Conservation (phyloP, 2,329 filamentous ascomycete genomes). For the Sporothrix brunneoviolacea region DNA sequence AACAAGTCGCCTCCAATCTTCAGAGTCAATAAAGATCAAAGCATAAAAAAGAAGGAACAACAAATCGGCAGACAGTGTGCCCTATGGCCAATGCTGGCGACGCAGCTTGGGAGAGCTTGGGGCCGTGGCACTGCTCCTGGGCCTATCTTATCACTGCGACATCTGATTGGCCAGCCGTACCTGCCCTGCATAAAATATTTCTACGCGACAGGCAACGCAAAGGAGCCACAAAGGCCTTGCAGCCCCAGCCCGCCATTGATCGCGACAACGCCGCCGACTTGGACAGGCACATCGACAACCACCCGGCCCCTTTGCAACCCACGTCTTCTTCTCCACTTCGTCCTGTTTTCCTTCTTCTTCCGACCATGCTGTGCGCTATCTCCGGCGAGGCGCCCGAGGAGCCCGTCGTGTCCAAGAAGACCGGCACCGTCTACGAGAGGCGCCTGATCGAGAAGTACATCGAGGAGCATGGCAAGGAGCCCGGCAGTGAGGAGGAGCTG, state of each 20-base stretch:
- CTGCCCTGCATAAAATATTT: slow-evolving; percentile 15
- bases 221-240: too few relatives aligned
- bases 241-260: too few relatives aligned
- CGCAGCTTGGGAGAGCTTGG: background rate
- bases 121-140: too few relatives aligned
- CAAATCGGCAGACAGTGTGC: background rate
- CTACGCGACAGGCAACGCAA: slow-evolving; percentile 1
- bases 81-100: too few relatives aligned
- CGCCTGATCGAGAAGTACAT: slow-evolving; percentile 93
- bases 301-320: too few relatives aligned
- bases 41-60: background rate
- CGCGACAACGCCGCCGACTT: too few relatives aligned
- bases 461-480: slow-evolving; percentile 82
- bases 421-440: slow-evolving; percentile 89
- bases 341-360: background rate
- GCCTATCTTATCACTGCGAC: slow-evolving; percentile 14
- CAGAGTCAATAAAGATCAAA: background rate
- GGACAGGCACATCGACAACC: too few relatives aligned
- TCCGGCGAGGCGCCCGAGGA: slow-evolving; percentile 94
- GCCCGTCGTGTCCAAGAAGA: slow-evolving; percentile 86
- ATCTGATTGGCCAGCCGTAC: slow-evolving; percentile 14
- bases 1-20: background rate
- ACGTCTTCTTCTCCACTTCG: too few relatives aligned
- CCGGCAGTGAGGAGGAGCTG: slow-evolving; percentile 80
- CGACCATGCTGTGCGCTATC: slow-evolving; percentile 38